phyloP scores from a whole-genome alignment of 164 flowering plant species.

The Tinospora cordifolia region DNA sequence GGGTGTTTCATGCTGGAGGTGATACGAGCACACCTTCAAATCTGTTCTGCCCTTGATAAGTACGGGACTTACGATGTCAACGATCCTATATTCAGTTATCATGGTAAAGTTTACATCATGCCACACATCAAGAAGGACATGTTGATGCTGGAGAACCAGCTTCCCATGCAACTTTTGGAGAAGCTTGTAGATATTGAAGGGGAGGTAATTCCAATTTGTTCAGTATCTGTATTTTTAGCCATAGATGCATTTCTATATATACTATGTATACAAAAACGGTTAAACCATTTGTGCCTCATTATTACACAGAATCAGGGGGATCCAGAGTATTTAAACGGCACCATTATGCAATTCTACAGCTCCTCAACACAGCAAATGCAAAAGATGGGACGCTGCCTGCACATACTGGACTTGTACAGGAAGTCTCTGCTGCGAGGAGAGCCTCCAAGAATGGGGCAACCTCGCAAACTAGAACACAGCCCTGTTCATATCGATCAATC shows the following conservation, averaged over 20 bases:
- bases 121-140: conserved; percentile 50
- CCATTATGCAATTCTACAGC: conserved; percentile 11
- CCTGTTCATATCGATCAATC: conserved; percentile 30
- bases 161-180: conserved; percentile 44
- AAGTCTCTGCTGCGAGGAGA: conserved; percentile 25
- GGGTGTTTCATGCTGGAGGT: conserved; percentile 57
- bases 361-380: not conserved
- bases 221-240: no score
- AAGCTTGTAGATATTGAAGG: conserved; percentile 28
- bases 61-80: conserved; percentile 31
- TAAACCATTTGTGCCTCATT: not conserved
- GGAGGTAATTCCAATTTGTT: conserved; percentile 3
- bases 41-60: not conserved
- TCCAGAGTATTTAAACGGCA: conserved; percentile 3
- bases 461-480: not conserved
- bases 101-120: conserved; percentile 43
- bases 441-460: not conserved
- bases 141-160: conserved; percentile 59
- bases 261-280: not conserved
- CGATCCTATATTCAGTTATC: conserved; percentile 56
- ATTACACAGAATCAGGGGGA: not conserved
- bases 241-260: not conserved
- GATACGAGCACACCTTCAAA: conserved; percentile 18
- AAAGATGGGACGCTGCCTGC: conserved; percentile 17
- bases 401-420: conserved; percentile 36